A percentile compares a stretch with the other conserved stretches of the same genome.
phyloP scores from a whole-genome alignment of 1,284 basidiomycete species.

The Sutorius eximius region DNA sequence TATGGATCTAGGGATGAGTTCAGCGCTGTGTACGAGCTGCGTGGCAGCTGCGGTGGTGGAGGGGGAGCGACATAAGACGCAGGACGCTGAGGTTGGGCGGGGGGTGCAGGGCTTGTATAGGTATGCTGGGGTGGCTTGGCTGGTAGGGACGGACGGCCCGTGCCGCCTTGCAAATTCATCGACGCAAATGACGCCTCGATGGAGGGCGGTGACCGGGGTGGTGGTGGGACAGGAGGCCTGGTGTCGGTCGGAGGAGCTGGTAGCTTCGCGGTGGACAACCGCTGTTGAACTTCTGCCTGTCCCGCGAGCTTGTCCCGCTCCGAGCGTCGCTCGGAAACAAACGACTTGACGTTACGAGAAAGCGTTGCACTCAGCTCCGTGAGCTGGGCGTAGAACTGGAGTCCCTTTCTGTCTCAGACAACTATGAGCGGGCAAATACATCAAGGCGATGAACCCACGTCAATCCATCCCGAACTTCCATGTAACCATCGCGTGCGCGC shows the following conservation, averaged over 20 bases:
- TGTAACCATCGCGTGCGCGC: constrained; percentile 77
- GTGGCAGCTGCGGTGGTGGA: constrained; percentile 35
- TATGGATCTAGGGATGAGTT: constrained; percentile 51
- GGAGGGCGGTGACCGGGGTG: constrained; percentile 41
- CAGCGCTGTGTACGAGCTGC: constrained; percentile 33
- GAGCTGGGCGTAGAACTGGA: constrained; percentile 88
- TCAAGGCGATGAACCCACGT: constrained; percentile 51
- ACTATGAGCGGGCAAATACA: constrained; percentile 6
- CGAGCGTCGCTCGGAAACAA: constrained; percentile 60
- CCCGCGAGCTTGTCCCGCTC: constrained; percentile 72
- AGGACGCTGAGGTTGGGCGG: constrained; percentile 38
- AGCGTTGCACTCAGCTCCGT: constrained; percentile 64
- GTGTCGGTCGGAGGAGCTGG: constrained; percentile 45
- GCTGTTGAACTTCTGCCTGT: constrained; percentile 72
- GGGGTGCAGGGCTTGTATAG: constrained; percentile 27
- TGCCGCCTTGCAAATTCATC: constrained; percentile 41
- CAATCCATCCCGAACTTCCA: constrained; percentile 84
- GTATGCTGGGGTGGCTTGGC: constrained; percentile 27
- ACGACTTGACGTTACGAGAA: constrained; percentile 60
- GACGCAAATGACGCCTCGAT: constrained; percentile 55
- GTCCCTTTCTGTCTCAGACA: constrained; percentile 62
- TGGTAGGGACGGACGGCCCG: constrained; percentile 30
- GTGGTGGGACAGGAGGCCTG: constrained; percentile 52
- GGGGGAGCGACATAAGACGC: constrained; percentile 38
- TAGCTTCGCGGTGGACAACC: constrained; percentile 45